These are phyloP conservation scores for Plasmodium yoelii DNA, from an alignment of 169 alveolate species.

Conservation along the genomic window DNA sequence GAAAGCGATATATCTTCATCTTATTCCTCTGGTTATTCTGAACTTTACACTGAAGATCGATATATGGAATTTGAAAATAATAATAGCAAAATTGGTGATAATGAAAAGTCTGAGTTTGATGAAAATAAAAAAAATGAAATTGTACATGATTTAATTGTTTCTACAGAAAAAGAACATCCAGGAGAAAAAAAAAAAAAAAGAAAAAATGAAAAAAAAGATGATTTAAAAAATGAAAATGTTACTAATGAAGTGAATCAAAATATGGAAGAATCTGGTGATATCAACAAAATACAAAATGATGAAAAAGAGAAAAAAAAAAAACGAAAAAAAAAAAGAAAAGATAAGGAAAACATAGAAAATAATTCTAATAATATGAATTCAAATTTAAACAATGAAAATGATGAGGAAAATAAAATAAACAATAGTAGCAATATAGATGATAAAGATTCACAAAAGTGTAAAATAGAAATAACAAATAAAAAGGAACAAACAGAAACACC, in stretches of 20 bases:
- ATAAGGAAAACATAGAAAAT: not conserved
- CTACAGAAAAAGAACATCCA: too few species aligned
- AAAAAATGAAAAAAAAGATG: too few species aligned
- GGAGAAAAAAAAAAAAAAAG: too few species aligned
- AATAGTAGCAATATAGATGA: not conserved
- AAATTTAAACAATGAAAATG: constrained; percentile 1
- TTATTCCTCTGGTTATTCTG: constrained; percentile 36
- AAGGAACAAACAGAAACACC: not conserved
- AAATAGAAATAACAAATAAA: not conserved
- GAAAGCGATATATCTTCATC: constrained; percentile 20
- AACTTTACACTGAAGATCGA: constrained; percentile 6
- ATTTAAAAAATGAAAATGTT: not conserved
- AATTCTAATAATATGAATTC: not conserved
- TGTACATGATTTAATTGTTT: too few species aligned
- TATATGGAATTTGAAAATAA: not conserved
- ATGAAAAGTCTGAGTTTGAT: not conserved
- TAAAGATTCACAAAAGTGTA: not conserved
- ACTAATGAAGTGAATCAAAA: not conserved
- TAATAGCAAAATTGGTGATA: not conserved
- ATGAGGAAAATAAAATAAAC: not conserved
- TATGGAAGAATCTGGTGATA: constrained; percentile 5
- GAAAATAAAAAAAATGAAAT: not conserved
- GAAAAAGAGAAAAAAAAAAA: constrained; percentile 31
- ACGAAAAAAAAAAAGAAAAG: constrained; percentile 33
- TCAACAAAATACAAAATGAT: not conserved